Evolutionary conservation across 2,329 filamentous ascomycete species (phyloP).

Genomic region (Chaetomium olivaceum): DNA sequence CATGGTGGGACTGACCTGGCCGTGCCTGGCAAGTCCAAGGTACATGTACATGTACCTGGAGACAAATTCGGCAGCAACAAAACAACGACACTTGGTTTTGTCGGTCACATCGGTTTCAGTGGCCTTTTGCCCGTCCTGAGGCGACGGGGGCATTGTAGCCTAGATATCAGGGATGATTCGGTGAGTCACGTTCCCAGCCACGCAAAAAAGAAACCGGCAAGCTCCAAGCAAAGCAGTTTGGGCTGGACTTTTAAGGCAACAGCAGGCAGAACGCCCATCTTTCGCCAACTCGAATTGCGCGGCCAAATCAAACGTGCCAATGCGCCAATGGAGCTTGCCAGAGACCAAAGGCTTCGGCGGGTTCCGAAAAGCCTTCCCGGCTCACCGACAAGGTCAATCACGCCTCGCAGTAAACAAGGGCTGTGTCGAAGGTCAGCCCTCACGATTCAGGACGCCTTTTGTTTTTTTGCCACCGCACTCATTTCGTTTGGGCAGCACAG

Average conservation of each 20-base stretch:
- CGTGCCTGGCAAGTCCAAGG: neutral
- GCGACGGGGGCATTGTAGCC: neutral
- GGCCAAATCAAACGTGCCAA: neutral
- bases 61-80: neutral
- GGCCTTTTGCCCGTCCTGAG: neutral
- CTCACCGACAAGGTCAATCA: neutral
- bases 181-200: conserved; percentile 16
- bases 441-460: neutral
- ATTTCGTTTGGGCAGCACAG: neutral
- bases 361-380: neutral
- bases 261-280: conserved; percentile 5
- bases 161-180: neutral
- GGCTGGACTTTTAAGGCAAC: neutral
- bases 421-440: neutral
- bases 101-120: neutral
- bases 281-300: neutral
- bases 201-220: neutral
- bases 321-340: neutral
- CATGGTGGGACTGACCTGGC: neutral
- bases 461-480: neutral
- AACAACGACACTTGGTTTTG: neutral
- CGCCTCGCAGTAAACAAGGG: neutral
- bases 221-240: neutral
- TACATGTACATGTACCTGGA: no score
- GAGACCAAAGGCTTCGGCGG: neutral